Evolutionary conservation across 805 yeast species (phyloP), one percentile per base, ranked within the genome.

Genomic region (Candida ponderosae): DNA sequence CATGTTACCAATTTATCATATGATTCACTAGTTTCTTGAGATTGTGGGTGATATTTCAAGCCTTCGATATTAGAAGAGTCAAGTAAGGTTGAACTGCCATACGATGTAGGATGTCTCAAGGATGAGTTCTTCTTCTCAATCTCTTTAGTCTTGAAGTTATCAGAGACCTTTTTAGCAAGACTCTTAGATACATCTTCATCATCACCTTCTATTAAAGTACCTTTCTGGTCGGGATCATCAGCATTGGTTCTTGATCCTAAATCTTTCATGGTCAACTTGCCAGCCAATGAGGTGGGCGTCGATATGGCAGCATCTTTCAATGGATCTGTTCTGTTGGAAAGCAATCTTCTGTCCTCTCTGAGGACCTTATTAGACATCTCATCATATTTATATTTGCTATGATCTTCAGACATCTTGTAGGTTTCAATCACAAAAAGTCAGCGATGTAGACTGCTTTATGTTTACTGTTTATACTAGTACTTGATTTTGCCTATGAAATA

Each of bases 331-430:
- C 56, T 60, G 42, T 53, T 58, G 34, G 71, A 69, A 35, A 74
- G 54, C 29, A 76, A 60, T 35, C 79, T 57, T 42, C 68, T 65
- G 53, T 81, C 86, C 42, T 70, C 73, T 43, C 69, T 62, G 21
- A 79, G 66, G 42, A 85, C 90, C 63, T 79, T 79, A 48, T 79
- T 82, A 35, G 94, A 72, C 88, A 85, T 81, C 52, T 75, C 84
- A 54, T 78, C 81, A 47, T 78, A 75, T 45, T 76, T 69, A 57
- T 78, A 79, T 32, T 53, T 48, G 40, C 43, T 41, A 26, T 45
- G 34, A 32, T 50, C 49, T 18, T 48, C 51, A 17, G 48, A 29
- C 53, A 46, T 49, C 18, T 18, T 35, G n/a, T n/a, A n/a, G n/a
- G n/a, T n/a, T n/a, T n/a, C n/a, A n/a, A n/a, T n/a, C n/a, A n/a